These are phyloP conservation scores for Coniosporium apollinis DNA, from an alignment of 495 filamentous ascomycete species.

Conservation along the genomic window DNA sequence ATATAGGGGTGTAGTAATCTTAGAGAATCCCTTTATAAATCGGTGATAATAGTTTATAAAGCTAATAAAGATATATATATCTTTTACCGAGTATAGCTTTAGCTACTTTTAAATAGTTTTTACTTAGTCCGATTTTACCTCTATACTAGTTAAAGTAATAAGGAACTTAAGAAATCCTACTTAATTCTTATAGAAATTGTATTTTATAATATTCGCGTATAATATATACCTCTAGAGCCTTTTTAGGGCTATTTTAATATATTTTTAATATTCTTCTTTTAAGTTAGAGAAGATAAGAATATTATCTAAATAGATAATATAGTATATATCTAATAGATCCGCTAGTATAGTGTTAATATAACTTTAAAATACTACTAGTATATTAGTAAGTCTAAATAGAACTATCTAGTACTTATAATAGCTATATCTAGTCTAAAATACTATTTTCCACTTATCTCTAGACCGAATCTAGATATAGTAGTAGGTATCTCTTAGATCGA, in stretches of 20 bases:
- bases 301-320: constrained; percentile 9
- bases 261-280: constrained; percentile 1
- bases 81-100: constrained; percentile 2
- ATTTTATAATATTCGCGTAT: constrained; percentile 7
- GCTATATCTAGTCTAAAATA: constrained; percentile 1
- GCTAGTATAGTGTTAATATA: constrained; percentile 5
- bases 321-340: constrained; percentile 4
- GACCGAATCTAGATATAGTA: not conserved
- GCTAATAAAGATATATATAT: constrained; percentile 11
- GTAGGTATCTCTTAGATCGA: not conserved
- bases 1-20: constrained; percentile 8
- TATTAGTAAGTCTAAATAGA: constrained; percentile 4
- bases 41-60: constrained; percentile 9
- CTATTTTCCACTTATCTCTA: not conserved
- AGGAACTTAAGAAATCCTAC: constrained; percentile 11
- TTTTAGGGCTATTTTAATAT: constrained; percentile 5
- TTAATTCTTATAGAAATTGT: constrained; percentile 2
- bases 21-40: constrained; percentile 11
- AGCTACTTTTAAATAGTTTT: constrained; percentile 10
- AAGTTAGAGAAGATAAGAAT: constrained; percentile 2
- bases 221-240: constrained; percentile 2
- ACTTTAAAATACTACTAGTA: constrained; percentile 1
- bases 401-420: constrained; percentile 6
- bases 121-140: constrained; percentile 8
- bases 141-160: constrained; percentile 2